Evolutionary conservation across 1,284 basidiomycete genomes (phyloP).

Genomic region (Athelia sp.): DNA sequence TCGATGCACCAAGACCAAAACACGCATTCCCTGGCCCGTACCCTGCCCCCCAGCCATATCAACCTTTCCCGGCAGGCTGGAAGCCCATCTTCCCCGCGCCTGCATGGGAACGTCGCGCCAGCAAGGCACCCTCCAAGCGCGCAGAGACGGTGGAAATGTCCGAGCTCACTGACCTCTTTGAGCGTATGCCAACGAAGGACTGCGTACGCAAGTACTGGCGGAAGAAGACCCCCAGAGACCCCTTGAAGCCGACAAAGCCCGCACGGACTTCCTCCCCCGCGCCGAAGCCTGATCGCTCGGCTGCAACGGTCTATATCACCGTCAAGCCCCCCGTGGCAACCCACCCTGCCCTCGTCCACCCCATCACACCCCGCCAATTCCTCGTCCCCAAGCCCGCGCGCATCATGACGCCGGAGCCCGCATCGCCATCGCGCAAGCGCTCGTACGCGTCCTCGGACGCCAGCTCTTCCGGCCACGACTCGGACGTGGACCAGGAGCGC

Average conservation of each 20-base stretch:
- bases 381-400: not conserved
- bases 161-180: conserved; percentile 13
- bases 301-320: conserved; percentile 6
- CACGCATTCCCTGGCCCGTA: conserved; percentile 34
- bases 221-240: not conserved
- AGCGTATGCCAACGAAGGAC: conserved; percentile 6
- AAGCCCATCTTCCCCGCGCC: conserved; percentile 15
- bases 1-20: conserved; percentile 15
- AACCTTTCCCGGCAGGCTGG: conserved; percentile 20
- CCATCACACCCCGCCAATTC: not conserved
- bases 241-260: not conserved
- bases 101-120: conserved; percentile 16
- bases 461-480: too few relatives aligned
- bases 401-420: not conserved
- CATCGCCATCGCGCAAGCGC: conserved; percentile 8
- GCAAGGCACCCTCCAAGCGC: not conserved
- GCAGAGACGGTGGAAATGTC: conserved; percentile 8
- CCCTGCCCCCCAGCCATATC: conserved; percentile 15
- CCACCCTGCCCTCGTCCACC: conserved; percentile 6
- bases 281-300: conserved; percentile 3
- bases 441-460: conserved; percentile 5
- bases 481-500: not conserved
- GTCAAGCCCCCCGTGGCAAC: conserved; percentile 4
- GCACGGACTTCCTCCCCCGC: not conserved
- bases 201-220: not conserved